phyloP scores from a whole-genome alignment of 306 rosid species.

The Cotoneaster glaucophyllus region DNA sequence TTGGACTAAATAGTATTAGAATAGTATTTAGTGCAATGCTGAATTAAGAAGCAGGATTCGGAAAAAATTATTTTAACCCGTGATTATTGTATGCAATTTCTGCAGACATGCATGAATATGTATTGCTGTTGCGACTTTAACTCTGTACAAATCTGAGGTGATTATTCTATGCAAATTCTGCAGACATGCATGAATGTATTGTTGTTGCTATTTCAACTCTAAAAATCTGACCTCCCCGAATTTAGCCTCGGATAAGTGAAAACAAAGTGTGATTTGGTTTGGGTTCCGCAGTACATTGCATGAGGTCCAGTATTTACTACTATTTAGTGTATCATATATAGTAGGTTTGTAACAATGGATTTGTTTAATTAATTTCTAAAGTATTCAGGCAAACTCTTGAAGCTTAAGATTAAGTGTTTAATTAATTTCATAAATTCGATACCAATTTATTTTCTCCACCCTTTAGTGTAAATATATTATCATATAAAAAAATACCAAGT shows the following conservation, averaged over 20 bases:
- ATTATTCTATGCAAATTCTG: not conserved
- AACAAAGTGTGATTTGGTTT: not conserved
- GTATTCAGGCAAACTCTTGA: too few relatives aligned
- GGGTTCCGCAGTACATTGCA: not conserved
- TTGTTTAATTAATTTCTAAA: too few relatives aligned
- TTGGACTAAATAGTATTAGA: too few relatives aligned
- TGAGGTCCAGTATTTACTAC: not conserved
- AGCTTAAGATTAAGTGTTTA: too few relatives aligned
- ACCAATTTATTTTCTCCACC: too few relatives aligned
- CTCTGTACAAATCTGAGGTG: not conserved
- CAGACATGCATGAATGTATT: not conserved
- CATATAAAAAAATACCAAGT: too few relatives aligned
- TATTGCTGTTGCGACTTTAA: not conserved
- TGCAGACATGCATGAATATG: not conserved
- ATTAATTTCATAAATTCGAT: too few relatives aligned
- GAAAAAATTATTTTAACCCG: not conserved
- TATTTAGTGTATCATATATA: not conserved
- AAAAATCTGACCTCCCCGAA: not conserved
- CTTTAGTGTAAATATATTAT: too few relatives aligned
- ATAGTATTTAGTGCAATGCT: too few relatives aligned
- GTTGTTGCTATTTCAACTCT: not conserved
- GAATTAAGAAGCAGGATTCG: too few relatives aligned
- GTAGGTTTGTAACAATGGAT: too few relatives aligned
- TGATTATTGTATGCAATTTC: not conserved
- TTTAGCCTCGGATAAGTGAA: not conserved